Conservation (phyloP, 805 yeast species). For the Saccharomycopsis capsularis region DNA sequence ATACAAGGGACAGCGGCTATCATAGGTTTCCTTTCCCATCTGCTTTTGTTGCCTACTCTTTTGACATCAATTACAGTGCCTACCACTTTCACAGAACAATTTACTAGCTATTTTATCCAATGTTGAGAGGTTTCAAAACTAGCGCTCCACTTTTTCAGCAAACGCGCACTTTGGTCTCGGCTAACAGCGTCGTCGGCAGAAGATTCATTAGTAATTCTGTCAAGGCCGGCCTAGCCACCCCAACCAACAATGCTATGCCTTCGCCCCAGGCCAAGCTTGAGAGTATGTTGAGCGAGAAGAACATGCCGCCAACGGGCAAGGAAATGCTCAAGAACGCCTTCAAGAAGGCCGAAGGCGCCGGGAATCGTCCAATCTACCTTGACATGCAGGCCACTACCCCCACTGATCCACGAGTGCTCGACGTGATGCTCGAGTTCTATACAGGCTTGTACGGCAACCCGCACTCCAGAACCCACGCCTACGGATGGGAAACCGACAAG, state of each 20-base stretch:
- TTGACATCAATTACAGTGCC: too few relatives aligned
- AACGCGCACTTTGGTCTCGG: too few relatives aligned
- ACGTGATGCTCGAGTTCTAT: conserved; percentile 74
- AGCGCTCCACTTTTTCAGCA: too few relatives aligned
- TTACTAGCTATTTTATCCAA: too few relatives aligned
- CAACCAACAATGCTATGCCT: neutral
- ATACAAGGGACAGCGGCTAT: too few relatives aligned
- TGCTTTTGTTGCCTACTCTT: too few relatives aligned
- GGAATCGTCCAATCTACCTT: conserved; percentile 85
- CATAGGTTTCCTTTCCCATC: too few relatives aligned
- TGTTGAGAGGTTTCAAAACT: too few relatives aligned
- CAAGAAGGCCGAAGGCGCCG: conserved; percentile 33
- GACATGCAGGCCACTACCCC: conserved; percentile 99
- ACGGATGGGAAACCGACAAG: conserved; percentile 97
- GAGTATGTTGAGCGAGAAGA: neutral
- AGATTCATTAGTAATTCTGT: neutral
- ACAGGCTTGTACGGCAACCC: conserved; percentile 98
- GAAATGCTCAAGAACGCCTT: conserved; percentile 15
- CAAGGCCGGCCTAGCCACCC: conserved; percentile 1
- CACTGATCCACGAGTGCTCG: conserved; percentile 92
- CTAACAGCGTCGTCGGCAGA: neutral
- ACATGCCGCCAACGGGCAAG: conserved; percentile 14
- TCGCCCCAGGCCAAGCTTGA: too few relatives aligned
- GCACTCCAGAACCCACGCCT: conserved; percentile 92
- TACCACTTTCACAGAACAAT: too few relatives aligned